Base-by-base conservation (phyloP, 805 yeast species). In the Kodamaea jinghongensis region DNA sequence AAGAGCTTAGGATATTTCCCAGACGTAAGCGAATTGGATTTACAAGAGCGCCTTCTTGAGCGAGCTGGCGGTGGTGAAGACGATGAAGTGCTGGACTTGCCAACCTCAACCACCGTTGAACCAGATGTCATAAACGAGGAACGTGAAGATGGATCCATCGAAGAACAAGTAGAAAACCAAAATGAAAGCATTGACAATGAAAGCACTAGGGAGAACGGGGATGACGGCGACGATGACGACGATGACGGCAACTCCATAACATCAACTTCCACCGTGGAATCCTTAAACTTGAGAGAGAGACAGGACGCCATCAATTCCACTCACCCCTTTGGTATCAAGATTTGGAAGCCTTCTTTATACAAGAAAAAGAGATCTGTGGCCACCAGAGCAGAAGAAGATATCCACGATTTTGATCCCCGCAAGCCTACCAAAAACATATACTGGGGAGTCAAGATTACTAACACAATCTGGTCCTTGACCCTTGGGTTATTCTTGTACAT, bases 341-440 rank as follows among this genome's bases (percentile, higher is more conserved):
- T 93, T 52, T 93, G 99, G 99, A 93, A 93, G 56, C 99, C 99
- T 1, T 96, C 98, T 2, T 69, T 93, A 41, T 93, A 93, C 65
- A 93, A 93, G 60, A 93, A 93, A 61, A 76, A 77, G 43, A 80
- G 99, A 54, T 86, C 96, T 3, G 97, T 93, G 23, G 93, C 93
- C 50, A 73, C 81, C 29, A 82, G 87, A 43, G 97, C 98, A 2
- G 95, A 87, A 44, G 85, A 85, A 46, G 99, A 93, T 70, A 87
- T 93, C 49, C 97, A 91, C 61, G 90, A 88, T 34, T 77, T 81
- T 12, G 73, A 70, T 38, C 63, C 68, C 3, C 22, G 42, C 12
- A 39, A 39, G 29, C 42, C 42, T 13, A 39, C 42, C 7, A 73
- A 38, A 58, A 75, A 45, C 67, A 79, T 86, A 6, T 70, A 76